phyloP scores from a whole-genome alignment of 192 early-diverging fungal genomes.

The Entophlyctis luteolus region DNA sequence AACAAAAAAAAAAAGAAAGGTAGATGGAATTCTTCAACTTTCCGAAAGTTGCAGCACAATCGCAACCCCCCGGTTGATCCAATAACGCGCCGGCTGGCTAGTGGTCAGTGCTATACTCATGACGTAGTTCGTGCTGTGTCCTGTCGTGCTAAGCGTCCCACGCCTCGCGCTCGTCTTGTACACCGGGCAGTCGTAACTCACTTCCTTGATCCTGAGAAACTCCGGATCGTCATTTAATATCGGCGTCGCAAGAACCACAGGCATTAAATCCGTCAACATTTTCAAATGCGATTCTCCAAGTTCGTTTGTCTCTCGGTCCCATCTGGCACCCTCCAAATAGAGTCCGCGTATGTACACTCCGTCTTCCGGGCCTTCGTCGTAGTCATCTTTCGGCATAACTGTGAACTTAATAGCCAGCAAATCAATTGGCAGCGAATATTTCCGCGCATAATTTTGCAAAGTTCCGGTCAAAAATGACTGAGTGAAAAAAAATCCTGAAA shows the following conservation, averaged over 20 bases:
- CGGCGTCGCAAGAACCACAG: slow-evolving; percentile 52
- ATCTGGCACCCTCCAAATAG: slow-evolving; percentile 58
- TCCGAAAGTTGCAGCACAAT: slow-evolving; percentile 38
- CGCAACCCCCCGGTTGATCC: slow-evolving; percentile 56
- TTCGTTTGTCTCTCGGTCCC: slow-evolving; percentile 40
- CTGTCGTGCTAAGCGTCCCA: slow-evolving; percentile 59
- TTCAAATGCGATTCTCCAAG: slow-evolving; percentile 52
- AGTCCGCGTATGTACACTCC: slow-evolving; percentile 57
- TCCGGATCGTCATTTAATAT: slow-evolving; percentile 43
- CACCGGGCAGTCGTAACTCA: slow-evolving; percentile 53
- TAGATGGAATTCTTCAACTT: not conserved
- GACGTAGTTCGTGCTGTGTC: slow-evolving; percentile 60
- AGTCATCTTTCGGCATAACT: slow-evolving; percentile 41
- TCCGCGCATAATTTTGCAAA: slow-evolving; percentile 63
- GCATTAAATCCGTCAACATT: slow-evolving; percentile 53
- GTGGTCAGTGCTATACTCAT: slow-evolving; percentile 49
- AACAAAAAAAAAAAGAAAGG: not conserved
- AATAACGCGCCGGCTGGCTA: slow-evolving; percentile 38
- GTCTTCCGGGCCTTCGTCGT: slow-evolving; percentile 40
- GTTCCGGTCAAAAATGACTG: slow-evolving; percentile 61
- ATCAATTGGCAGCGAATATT: slow-evolving; percentile 63
- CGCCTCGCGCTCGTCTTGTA: slow-evolving; percentile 59
- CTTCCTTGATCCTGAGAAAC: slow-evolving; percentile 25
- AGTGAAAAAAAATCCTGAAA: slow-evolving; percentile 64
- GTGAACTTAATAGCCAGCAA: slow-evolving; percentile 52